phyloP scores from a whole-genome alignment of 129 eudicot species.

The Deinandra increscens region DNA sequence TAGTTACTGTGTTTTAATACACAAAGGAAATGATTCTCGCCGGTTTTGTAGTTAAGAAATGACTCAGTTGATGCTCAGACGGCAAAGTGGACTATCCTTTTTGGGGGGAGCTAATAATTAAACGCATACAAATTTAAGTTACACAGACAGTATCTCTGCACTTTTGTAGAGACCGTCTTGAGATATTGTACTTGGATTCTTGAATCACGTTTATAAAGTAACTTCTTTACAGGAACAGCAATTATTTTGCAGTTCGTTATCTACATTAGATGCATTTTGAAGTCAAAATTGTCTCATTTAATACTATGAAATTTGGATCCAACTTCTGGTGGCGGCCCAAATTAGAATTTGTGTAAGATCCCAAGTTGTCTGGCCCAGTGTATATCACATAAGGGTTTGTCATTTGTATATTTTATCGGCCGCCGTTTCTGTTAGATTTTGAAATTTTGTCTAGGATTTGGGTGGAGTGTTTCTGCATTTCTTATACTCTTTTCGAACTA shows the following conservation, averaged over 20 bases:
- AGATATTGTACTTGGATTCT: slow-evolving; percentile 4
- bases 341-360: not conserved
- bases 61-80: not conserved
- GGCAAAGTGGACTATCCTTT: not conserved
- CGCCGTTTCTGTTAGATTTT: not conserved
- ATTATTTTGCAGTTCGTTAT: too few relatives aligned
- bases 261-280: not conserved
- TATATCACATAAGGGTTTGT: slow-evolving; percentile 11
- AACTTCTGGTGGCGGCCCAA: slow-evolving; percentile 15
- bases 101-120: not conserved
- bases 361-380: slow-evolving; percentile 16
- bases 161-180: not conserved
- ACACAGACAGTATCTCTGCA: not conserved
- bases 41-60: slow-evolving; percentile 1
- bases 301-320: slow-evolving; percentile 7
- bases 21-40: not conserved
- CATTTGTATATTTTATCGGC: not conserved
- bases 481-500: slow-evolving; percentile 1
- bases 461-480: not conserved
- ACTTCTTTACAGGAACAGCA: too few relatives aligned
- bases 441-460: not conserved
- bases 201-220: too few relatives aligned
- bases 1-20: not conserved
- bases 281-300: not conserved
- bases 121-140: not conserved